phyloP scores from a whole-genome alignment of 345 rosid species.

The Moringa oleifera region DNA sequence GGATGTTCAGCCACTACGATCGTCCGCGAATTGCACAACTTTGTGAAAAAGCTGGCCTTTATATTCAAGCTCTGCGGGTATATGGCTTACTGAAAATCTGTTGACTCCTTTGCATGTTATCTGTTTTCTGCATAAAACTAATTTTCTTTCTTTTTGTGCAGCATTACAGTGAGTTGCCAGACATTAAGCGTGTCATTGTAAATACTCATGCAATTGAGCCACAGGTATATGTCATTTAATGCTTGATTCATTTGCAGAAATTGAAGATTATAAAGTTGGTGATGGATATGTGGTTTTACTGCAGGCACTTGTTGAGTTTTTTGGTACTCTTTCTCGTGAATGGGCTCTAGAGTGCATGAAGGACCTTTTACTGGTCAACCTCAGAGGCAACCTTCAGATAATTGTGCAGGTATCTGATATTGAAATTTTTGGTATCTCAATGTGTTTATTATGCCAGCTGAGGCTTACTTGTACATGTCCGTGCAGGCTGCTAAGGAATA shows the following conservation, averaged over 20 bases:
- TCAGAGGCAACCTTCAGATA: slow-evolving; percentile 95
- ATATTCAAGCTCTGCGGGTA: slow-evolving; percentile 85
- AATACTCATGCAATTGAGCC: slow-evolving; percentile 99
- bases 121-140: slow-evolving; percentile 11
- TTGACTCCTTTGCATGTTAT: slow-evolving; percentile 4
- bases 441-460: slow-evolving; percentile 7
- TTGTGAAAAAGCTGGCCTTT: slow-evolving; percentile 99
- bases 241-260: slow-evolving; percentile 14
- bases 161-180: slow-evolving; percentile 95
- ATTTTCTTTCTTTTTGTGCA: slow-evolving; percentile 37
- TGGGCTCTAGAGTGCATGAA: slow-evolving; percentile 99
- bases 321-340: slow-evolving; percentile 94
- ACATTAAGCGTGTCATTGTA: slow-evolving; percentile 97
- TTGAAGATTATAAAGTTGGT: slow-evolving; percentile 10
- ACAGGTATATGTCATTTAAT: slow-evolving; percentile 49
- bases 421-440: slow-evolving; percentile 11
- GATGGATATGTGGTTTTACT: slow-evolving; percentile 16
- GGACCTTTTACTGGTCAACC: slow-evolving; percentile 88
- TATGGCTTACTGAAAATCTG: slow-evolving; percentile 4
- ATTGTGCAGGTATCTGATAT: slow-evolving; percentile 72
- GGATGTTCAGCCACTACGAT: slow-evolving; percentile 98
- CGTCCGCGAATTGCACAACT: slow-evolving; percentile 96
- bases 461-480: slow-evolving; percentile 17
- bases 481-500: slow-evolving; percentile 95
- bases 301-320: slow-evolving; percentile 96